Base-by-base conservation (phyloP, 2,329 filamentous ascomycete genomes). In the Aspergillus fischeri region DNA sequence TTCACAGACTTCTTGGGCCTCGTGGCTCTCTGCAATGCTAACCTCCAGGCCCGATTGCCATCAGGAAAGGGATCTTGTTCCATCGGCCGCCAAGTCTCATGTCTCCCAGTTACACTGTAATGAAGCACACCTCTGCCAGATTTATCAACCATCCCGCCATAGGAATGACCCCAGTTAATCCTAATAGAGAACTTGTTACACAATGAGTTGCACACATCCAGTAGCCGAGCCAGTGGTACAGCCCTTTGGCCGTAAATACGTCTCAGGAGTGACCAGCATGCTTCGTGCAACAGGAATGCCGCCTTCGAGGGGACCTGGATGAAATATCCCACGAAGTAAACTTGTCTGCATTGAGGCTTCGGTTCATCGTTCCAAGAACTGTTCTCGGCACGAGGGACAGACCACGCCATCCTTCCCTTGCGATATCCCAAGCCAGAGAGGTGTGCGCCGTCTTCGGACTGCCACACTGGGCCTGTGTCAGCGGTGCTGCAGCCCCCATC, bases 401-500 rank as follows among this genome's bases (percentile, higher is more conserved):
- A 11, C n/a, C 21, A 8, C n/a, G 10, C 3, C 21, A 2, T 2
- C 4, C 8, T 44, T 5, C 8, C 2, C 8, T 0, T 1, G 5
- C 41, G 41, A 44, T 44, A 44, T 44, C n/a, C 41, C 10, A 44
- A 10, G 8, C 41, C 41, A 24, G 41, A 44, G 41, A 44, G 10
- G 5, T 9, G 41, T 20, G 10, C n/a, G 7, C 41, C 21, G n/a
- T 44, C 41, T 44, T 3, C 41, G 2, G 20, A 20, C 8, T 44
- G 7, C 11, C 4, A 44, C 5, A 44, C 41, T 44, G 10, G 21
- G 6, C 20, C 21, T 20, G 6, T 10, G 8, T 44, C 41, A 44
- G 41, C 21, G 41, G 10, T 11, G 9, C 21, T 9, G n/a, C 21
- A 21, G n/a, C 3, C 1, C 10, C 41, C n/a, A 21, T 20, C n/a